phyloP scores from a whole-genome alignment of 177 flowering plant species.

The Vitis hybrid region DNA sequence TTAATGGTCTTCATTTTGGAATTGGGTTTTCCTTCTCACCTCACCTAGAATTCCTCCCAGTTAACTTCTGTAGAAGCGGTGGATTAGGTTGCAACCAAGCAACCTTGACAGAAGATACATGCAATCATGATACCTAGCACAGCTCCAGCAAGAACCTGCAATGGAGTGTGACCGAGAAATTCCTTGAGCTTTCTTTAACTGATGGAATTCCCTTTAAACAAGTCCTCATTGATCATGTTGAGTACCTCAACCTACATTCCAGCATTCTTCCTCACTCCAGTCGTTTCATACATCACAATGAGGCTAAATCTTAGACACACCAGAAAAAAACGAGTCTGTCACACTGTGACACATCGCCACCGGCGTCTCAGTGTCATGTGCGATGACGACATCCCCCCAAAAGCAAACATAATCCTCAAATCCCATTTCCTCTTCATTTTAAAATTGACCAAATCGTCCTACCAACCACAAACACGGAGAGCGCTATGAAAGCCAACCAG shows the following conservation, averaged over 20 bases:
- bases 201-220: constrained; percentile 73
- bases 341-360: constrained; percentile 88
- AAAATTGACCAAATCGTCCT: no score
- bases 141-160: constrained; percentile 62
- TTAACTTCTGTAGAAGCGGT: no score
- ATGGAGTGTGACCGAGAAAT: constrained; percentile 90
- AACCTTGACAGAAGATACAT: no score
- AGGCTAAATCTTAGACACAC: constrained; percentile 63
- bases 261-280: neutral
- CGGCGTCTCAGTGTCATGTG: constrained; percentile 77
- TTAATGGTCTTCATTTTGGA: no score
- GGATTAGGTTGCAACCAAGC: constrained; percentile 43
- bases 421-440: no score
- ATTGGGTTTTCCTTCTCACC: no score
- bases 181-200: no score
- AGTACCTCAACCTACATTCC: constrained; percentile 94
- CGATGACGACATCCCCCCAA: constrained; percentile 95
- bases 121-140: no score
- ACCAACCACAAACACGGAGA: no score
- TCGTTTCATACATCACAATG: no score
- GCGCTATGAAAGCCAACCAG: no score
- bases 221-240: constrained; percentile 73
- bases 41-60: constrained; percentile 10
- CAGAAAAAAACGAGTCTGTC: constrained; percentile 74
- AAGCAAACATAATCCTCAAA: constrained; percentile 6